These are phyloP conservation scores for Sedum album DNA, from an alignment of 164 flowering plant species.

Conservation along the genomic window DNA sequence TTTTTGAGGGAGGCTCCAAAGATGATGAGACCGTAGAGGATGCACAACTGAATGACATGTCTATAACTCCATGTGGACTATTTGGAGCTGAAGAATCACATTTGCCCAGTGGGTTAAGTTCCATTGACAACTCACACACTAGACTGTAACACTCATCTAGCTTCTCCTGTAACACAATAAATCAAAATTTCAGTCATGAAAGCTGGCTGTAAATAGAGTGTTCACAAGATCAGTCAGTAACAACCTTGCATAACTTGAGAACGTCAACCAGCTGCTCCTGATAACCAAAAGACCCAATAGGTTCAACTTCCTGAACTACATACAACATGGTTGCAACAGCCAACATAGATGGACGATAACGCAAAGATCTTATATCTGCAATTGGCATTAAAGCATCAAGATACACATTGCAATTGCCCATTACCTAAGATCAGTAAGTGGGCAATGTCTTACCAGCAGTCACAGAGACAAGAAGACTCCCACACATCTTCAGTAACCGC, in stretches of 20 bases:
- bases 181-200: neutral
- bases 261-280: conserved; percentile 50
- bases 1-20: conserved; percentile 13
- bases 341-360: conserved; percentile 37
- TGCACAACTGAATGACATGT: conserved; percentile 27
- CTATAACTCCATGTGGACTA: conserved; percentile 34
- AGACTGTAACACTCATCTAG: conserved; percentile 49
- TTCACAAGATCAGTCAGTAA: too few relatives aligned
- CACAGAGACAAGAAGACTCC: conserved; percentile 33
- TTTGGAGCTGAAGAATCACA: conserved; percentile 24
- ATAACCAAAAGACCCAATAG: conserved; percentile 35
- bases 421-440: neutral
- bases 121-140: conserved; percentile 26
- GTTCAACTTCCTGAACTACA: conserved; percentile 49
- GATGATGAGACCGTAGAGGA: conserved; percentile 21
- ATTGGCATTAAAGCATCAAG: neutral
- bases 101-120: conserved; percentile 29
- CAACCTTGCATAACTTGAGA: conserved; percentile 53
- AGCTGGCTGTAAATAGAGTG: neutral
- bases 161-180: conserved; percentile 28
- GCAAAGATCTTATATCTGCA: conserved; percentile 27
- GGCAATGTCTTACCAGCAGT: conserved; percentile 29
- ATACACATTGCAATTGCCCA: neutral
- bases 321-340: conserved; percentile 74
- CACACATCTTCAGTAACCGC: conserved; percentile 36